Evolutionary conservation across 2,329 filamentous ascomycete genomes (phyloP).

Genomic region (Colletotrichum sp.): DNA sequence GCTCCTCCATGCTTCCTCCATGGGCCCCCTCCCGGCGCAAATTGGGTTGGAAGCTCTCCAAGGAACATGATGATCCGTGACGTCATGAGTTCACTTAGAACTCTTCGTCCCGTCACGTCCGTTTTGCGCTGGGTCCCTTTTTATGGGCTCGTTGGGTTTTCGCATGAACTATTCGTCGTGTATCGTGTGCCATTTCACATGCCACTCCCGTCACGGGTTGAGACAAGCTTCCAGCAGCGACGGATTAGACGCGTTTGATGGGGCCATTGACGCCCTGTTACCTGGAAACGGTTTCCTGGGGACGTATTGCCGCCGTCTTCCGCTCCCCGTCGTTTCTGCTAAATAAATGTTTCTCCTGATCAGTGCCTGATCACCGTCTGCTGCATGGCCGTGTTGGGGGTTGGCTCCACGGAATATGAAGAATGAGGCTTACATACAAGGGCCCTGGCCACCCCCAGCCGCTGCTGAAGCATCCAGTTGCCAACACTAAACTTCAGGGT

Average conservation of each 20-base stretch:
- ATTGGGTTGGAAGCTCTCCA: slow-evolving; percentile 15
- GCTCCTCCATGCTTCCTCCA: background rate
- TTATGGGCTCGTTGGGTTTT: background rate
- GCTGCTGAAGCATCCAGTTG: background rate
- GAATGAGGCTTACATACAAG: slow-evolving; percentile 19
- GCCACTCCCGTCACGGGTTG: background rate
- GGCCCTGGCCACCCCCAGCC: slow-evolving; percentile 2
- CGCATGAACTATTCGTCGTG: background rate
- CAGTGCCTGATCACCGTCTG: slow-evolving; percentile 8
- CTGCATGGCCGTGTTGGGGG: background rate
- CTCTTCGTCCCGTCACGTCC: slow-evolving; percentile 33
- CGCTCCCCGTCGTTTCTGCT: background rate
- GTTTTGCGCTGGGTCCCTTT: slow-evolving; percentile 2
- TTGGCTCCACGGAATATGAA: background rate
- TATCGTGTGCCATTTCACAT: slow-evolving; percentile 13
- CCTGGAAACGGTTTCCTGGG: background rate
- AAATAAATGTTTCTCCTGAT: background rate
- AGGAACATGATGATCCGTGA: slow-evolving; percentile 9
- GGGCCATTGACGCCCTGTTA: background rate
- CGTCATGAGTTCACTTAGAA: slow-evolving; percentile 3
- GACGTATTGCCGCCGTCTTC: background rate
- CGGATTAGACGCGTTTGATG: background rate
- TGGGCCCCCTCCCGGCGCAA: slow-evolving; percentile 5
- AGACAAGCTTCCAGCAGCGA: background rate
- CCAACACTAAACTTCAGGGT: background rate